Percentiles rank a stretch among this genome's conserved stretches.
phyloP scores from a whole-genome alignment of 2,329 filamentous ascomycete species.

The Huntiella abstrusa region DNA sequence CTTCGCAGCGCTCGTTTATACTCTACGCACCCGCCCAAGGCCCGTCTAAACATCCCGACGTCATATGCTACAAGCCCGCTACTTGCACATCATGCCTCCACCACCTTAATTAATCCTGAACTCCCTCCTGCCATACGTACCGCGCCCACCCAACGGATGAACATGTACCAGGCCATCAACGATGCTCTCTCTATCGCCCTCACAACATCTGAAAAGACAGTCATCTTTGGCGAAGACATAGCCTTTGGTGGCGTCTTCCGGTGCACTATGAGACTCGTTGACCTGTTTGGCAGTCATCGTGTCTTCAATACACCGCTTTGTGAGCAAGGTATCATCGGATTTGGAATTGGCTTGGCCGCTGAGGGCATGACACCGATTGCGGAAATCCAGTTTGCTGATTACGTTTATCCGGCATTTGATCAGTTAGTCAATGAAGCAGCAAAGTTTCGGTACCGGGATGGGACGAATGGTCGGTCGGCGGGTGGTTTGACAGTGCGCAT shows the following conservation, averaged over 20 bases:
- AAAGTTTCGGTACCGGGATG: conserved; percentile 66
- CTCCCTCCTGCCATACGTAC: conserved; percentile 46
- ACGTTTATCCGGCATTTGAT: conserved; percentile 82
- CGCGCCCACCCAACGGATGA: conserved; percentile 66
- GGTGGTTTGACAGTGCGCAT: conserved; percentile 76
- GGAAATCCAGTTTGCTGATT: conserved; percentile 92
- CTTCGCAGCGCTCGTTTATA: conserved; percentile 17
- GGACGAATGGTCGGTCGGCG: conserved; percentile 35
- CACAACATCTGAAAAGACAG: conserved; percentile 62
- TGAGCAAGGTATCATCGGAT: conserved; percentile 88
- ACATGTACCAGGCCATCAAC: conserved; percentile 88
- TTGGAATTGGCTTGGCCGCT: conserved; percentile 74
- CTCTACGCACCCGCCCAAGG: conserved; percentile 39
- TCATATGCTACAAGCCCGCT: conserved; percentile 73
- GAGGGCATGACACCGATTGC: conserved; percentile 86
- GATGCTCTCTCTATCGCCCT: conserved; percentile 70
- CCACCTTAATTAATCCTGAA: conserved; percentile 52
- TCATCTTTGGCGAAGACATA: conserved; percentile 92
- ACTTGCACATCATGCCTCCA: conserved; percentile 59
- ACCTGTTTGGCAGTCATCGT: conserved; percentile 68
- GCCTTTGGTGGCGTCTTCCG: conserved; percentile 94
- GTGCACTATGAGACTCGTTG: conserved; percentile 77
- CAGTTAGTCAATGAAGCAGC: conserved; percentile 88
- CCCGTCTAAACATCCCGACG: conserved; percentile 62
- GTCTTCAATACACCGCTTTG: conserved; percentile 94